Conservation (phyloP, 352 stramenopile species). For the Globisporangium sylvaticum region DNA sequence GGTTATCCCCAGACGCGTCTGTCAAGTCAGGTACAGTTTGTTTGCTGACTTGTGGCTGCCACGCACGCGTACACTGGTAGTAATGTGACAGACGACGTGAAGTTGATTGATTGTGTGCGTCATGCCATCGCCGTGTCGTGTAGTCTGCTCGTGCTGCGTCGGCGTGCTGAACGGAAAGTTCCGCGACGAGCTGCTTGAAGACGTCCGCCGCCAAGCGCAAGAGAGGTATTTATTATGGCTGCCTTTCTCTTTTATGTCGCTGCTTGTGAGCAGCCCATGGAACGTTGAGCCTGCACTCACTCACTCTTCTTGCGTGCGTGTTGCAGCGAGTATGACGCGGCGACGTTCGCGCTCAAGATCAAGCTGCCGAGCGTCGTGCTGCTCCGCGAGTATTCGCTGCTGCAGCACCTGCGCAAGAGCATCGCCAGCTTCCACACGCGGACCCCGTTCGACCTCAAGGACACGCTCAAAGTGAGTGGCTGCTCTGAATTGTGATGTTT, state of each 20-base stretch:
- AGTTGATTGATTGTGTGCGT: neutral
- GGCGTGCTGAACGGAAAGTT: constrained; percentile 50
- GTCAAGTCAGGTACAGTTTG: constrained; percentile 3
- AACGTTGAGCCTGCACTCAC: neutral
- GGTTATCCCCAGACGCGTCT: neutral
- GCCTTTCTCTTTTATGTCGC: neutral
- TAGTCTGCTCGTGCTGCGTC: constrained; percentile 71
- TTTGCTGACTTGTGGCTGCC: neutral
- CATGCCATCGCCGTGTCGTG: neutral
- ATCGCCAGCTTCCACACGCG: constrained; percentile 32
- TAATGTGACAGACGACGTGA: neutral
- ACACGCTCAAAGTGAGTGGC: constrained; percentile 63
- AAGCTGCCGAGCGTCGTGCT: constrained; percentile 76
- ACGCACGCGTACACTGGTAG: neutral
- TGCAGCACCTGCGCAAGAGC: constrained; percentile 44
- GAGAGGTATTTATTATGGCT: constrained; percentile 26
- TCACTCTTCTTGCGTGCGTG: neutral
- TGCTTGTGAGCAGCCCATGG: neutral
- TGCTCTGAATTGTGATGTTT: neutral
- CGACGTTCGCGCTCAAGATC: constrained; percentile 72
- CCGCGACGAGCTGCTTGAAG: constrained; percentile 35
- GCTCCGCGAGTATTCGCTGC: constrained; percentile 71
- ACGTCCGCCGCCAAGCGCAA: constrained; percentile 33
- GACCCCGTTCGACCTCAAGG: constrained; percentile 64
- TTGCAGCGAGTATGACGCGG: constrained; percentile 53